Evolutionary conservation across 768 basidiomycete species (phyloP), one percentile per base, ranked within the genome.

Genomic region (Panaeolus cyanescens): DNA sequence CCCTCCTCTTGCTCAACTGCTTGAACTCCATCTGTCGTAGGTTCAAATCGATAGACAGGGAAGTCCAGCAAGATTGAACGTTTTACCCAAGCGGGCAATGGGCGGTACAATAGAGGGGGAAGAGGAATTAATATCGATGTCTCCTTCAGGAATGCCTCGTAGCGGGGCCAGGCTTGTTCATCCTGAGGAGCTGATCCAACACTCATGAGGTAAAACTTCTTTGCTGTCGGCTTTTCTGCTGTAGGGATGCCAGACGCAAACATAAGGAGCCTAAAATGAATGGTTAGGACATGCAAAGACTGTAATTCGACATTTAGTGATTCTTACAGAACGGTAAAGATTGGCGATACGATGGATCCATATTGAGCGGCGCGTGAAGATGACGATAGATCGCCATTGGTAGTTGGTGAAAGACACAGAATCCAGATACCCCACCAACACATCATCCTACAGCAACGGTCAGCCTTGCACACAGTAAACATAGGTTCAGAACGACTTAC

Each of bases 401-500:
- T 80, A 3, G 84, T 79, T 0, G 88, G 87, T 5, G 88, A 85
- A 3, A 90, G 75, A 63, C 79, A 81, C 4, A 85, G 73, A 34
- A 80, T 81, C 85, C 85, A 88, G 17, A 86, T 84, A 2, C 86
- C 87, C 85, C 85, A 87, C 85, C 85, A 87, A 65, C 84, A 86
- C 60, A 85, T 69, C 58, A 85, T 87, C 68, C 83, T 85, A 62
- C 1, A 28, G 59, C 31, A 17, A 13, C 20, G 12, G 53, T 59
- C 15, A 63, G 33, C 57, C 31, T 33, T 37, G 30, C 20, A 6
- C 5, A 13, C n/a, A 19, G 30, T 25, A 12, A 7, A 32, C 15
- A 12, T 15, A 5, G 59, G 25, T 42, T 17, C 28, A 32, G 20
- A 56, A 68, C 15, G 1, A 78, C 80, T 68, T 73, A 87, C 84